Conservation (phyloP, 495 filamentous ascomycete species). For the Amphirosellinia nigrospora region DNA sequence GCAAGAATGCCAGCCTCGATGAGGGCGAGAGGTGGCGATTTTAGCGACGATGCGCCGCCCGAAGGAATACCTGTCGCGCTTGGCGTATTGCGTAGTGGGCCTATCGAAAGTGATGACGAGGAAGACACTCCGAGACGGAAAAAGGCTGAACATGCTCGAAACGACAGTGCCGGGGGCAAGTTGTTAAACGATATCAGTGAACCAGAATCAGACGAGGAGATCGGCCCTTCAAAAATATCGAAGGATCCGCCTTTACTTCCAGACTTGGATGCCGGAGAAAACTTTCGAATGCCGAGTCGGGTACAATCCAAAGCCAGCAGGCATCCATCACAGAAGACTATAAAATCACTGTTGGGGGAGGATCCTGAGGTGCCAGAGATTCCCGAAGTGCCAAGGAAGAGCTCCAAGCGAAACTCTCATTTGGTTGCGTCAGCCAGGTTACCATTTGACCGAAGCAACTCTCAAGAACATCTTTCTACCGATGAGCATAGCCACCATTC, state of each 20-base stretch:
- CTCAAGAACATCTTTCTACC: conserved; percentile 57
- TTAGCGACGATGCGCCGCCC: conserved; percentile 56
- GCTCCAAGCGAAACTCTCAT: conserved; percentile 61
- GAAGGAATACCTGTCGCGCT: conserved; percentile 65
- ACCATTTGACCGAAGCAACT: conserved; percentile 65
- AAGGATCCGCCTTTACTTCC: conserved; percentile 65
- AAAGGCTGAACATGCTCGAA: conserved; percentile 31
- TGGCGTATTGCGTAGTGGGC: conserved; percentile 61
- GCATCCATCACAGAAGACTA: conserved; percentile 35
- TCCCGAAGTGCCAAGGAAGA: conserved; percentile 64
- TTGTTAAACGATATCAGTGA: conserved; percentile 54
- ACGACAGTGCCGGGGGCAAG: conserved; percentile 44
- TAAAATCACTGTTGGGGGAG: conserved; percentile 28
- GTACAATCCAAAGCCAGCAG: conserved; percentile 64
- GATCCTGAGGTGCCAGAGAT: conserved; percentile 38
- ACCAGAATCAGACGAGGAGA: conserved; percentile 46
- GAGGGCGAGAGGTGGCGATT: conserved; percentile 59
- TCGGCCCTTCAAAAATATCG: conserved; percentile 53
- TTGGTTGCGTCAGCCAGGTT: conserved; percentile 52
- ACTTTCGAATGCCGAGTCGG: conserved; percentile 69
- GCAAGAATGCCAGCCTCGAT: conserved; percentile 70
- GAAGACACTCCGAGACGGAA: conserved; percentile 43
- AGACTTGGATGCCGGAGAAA: conserved; percentile 64
- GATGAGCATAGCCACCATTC: conserved; percentile 49
- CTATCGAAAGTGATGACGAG: conserved; percentile 66